Percentiles rank a stretch among this genome's conserved stretches.
phyloP scores from a whole-genome alignment of 129 eudicot genomes.

The Tagetes erecta region DNA sequence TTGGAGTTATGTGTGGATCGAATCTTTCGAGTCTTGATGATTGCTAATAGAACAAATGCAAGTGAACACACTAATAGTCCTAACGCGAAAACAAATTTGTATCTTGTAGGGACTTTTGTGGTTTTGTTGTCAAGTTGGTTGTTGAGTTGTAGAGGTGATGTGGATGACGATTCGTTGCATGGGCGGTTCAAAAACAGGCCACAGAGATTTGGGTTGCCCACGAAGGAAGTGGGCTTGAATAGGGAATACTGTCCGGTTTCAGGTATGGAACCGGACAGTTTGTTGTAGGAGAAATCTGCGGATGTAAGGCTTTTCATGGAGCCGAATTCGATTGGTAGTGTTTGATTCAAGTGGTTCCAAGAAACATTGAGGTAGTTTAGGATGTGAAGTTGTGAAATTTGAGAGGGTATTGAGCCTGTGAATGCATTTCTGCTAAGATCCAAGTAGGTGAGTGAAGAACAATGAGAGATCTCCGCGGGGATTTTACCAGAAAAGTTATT shows the following conservation, averaged over 20 bases:
- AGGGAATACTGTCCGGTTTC: constrained; percentile 56
- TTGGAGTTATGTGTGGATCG: constrained; percentile 23
- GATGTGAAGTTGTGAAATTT: constrained; percentile 53
- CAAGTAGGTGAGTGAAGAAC: constrained; percentile 49
- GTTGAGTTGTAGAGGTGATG: constrained; percentile 20
- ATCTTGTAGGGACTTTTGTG: constrained; percentile 52
- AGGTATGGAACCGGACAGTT: constrained; percentile 63
- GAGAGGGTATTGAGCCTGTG: constrained; percentile 56
- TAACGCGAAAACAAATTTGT: constrained; percentile 59
- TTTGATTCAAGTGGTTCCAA: constrained; percentile 52
- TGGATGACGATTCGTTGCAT: constrained; percentile 47
- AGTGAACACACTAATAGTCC: constrained; percentile 67
- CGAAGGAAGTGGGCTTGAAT: constrained; percentile 53
- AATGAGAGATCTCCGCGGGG: constrained; percentile 49
- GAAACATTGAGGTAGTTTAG: constrained; percentile 68
- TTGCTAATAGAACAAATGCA: constrained; percentile 49
- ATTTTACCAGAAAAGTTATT: constrained; percentile 55
- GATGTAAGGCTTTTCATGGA: constrained; percentile 73
- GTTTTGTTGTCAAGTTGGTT: constrained; percentile 35
- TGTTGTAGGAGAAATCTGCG: constrained; percentile 68
- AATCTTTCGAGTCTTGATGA: constrained; percentile 55
- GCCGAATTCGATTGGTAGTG: constrained; percentile 54
- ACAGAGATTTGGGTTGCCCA: constrained; percentile 63
- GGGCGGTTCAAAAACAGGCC: constrained; percentile 38
- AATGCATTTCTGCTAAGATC: constrained; percentile 67